Conservation (phyloP, 352 stramenopile genomes). For the Globisporangium parvum region DNA sequence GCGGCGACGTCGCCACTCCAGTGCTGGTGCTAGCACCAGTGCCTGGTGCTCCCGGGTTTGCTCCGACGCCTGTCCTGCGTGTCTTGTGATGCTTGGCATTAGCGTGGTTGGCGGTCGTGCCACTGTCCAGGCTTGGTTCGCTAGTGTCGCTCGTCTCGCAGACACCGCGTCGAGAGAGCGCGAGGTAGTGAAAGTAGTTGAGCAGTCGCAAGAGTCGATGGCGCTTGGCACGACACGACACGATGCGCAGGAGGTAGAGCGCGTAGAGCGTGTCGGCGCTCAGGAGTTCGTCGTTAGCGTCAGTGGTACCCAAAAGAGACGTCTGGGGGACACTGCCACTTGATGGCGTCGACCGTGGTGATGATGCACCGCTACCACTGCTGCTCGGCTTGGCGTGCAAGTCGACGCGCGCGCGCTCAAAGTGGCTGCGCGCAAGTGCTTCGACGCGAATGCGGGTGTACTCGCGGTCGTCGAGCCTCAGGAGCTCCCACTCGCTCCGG, state of each 20-base stretch:
- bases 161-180: constrained; percentile 3
- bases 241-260: constrained; percentile 34
- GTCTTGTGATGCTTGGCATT: neutral
- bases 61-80: neutral
- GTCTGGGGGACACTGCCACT: neutral
- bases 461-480: constrained; percentile 23
- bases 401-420: constrained; percentile 28
- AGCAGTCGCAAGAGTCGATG: constrained; percentile 35
- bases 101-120: neutral
- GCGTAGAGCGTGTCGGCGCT: constrained; percentile 24
- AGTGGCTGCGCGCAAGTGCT: constrained; percentile 26
- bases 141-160: neutral
- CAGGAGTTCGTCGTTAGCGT: constrained; percentile 10
- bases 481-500: constrained; percentile 32
- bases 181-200: constrained; percentile 46
- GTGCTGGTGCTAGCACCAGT: neutral
- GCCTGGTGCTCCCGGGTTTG: neutral
- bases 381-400: constrained; percentile 7
- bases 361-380: neutral
- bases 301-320: neutral
- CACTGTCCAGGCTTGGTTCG: neutral
- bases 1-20: no score
- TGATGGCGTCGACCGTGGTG: no score
- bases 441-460: constrained; percentile 34
- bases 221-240: constrained; percentile 31